Conservation (phyloP, 768 basidiomycete genomes). For the Leccinum imitatum region DNA sequence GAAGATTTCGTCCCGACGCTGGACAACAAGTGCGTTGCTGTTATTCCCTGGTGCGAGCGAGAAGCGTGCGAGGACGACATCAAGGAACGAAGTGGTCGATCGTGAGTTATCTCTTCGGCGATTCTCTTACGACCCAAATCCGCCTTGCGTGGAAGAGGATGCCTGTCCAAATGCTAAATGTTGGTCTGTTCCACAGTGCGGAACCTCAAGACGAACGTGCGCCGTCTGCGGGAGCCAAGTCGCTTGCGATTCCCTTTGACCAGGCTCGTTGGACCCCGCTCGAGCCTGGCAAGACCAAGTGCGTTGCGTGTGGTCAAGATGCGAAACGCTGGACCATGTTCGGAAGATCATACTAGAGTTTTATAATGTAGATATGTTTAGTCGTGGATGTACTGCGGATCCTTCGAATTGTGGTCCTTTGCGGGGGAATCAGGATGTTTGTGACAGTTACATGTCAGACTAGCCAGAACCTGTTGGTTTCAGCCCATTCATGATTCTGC, state of each 20-base stretch:
- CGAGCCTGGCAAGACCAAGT: slow-evolving; percentile 83
- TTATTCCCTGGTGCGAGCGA: slow-evolving; percentile 95
- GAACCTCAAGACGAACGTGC: slow-evolving; percentile 93
- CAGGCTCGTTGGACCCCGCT: slow-evolving; percentile 81
- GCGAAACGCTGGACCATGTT: slow-evolving; percentile 98
- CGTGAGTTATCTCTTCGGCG: slow-evolving; percentile 44
- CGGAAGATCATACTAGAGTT: slow-evolving; percentile 73
- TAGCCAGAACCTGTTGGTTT: too few relatives aligned
- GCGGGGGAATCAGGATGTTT: too few relatives aligned
- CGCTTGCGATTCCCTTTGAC: slow-evolving; percentile 94
- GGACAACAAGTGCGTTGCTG: slow-evolving; percentile 83
- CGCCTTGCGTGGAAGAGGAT: background rate
- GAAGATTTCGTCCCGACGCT: slow-evolving; percentile 90
- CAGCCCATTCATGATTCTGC: too few relatives aligned
- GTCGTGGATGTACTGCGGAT: background rate
- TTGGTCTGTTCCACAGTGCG: slow-evolving; percentile 44
- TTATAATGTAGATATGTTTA: background rate
- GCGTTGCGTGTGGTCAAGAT: slow-evolving; percentile 81
- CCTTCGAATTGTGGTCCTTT: too few relatives aligned
- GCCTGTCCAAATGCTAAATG: background rate
- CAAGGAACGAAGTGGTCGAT: slow-evolving; percentile 87
- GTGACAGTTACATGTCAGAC: too few relatives aligned
- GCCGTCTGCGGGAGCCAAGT: slow-evolving; percentile 96
- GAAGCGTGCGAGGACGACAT: slow-evolving; percentile 96
- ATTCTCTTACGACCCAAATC: background rate